Evolutionary conservation across 768 basidiomycete species (phyloP), one percentile per base, ranked within the genome.

Genomic region (Hirschioporus abietinus): DNA sequence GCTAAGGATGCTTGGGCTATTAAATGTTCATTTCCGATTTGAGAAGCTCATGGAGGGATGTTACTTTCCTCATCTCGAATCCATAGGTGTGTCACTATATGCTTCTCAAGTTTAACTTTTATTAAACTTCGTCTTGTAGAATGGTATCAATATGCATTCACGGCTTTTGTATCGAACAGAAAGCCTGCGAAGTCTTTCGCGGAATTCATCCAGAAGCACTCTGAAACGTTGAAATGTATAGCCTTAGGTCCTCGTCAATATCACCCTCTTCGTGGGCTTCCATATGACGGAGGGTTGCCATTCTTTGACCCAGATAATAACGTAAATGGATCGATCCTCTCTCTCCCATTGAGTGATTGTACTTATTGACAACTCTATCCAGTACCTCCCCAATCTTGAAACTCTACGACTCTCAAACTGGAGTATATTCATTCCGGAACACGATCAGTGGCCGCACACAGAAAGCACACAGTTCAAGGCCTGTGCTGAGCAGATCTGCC

Each of bases 321-420:
- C 30, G 62, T 34, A 66, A 64, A 36, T 23, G 36, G 36, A 60
- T 24, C n/a, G n/a, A n/a, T n/a, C n/a, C n/a, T n/a, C n/a, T n/a
- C 27, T 8, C 0, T 7, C 17, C 26, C 58, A 0, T 23, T 58
- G 23, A 60, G 20, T 4, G 52, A 27, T 24, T 17, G 26, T 26
- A n/a, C 6, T 25, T 24, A 58, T 58, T 66, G n/a, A 36, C 10
- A 2, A 18, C 18, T 23, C 25, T 10, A 35, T 35, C 17, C n/a
- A 35, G 25, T 58, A 63, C 30, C 66, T 66, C n/a, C 66, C 66
- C 10, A 25, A 66, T 63, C 66, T 66, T n/a, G 66, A 66, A 52
- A 66, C 66, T 1, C 25, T 66, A 25, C 64, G 66, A 34, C 36
- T 66, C 23, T 61, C 61, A 35, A 66, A 66, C 42, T 66, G 66